Percentiles rank a stretch among this genome's conserved stretches.
phyloP scores from a whole-genome alignment of 306 rosid species.

The Vachellia pachyceras region DNA sequence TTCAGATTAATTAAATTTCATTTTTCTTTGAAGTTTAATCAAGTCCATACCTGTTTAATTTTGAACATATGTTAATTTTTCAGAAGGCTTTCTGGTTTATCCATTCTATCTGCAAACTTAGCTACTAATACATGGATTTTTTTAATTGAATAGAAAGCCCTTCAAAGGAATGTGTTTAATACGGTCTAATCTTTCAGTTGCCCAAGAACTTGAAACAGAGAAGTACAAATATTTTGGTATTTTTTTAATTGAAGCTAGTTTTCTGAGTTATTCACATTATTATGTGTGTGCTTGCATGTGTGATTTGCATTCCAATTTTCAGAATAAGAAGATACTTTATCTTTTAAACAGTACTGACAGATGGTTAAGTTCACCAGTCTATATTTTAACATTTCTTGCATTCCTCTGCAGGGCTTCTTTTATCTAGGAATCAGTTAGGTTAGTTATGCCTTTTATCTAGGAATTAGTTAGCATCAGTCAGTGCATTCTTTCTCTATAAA shows the following conservation, averaged over 20 bases:
- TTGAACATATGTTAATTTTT: not conserved
- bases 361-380: no score
- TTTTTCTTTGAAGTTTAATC: not conserved
- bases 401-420: conserved; percentile 26
- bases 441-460: no score
- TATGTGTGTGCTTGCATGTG: not conserved
- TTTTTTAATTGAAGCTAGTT: conserved; percentile 1
- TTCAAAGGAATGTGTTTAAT: no score
- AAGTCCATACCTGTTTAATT: not conserved
- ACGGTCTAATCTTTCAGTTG: conserved; percentile 21
- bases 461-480: no score
- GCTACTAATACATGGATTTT: not conserved
- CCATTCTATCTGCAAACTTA: not conserved
- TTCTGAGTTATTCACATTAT: conserved; percentile 6
- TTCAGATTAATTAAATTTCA: not conserved
- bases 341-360: no score
- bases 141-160: not conserved
- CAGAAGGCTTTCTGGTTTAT: not conserved
- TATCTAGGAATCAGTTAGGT: no score
- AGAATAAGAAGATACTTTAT: no score
- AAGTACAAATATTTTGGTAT: conserved; percentile 9
- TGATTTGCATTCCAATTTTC: no score
- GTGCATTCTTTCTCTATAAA: no score
- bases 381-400: not conserved
- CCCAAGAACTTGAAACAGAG: conserved; percentile 3